Conservation (phyloP, 257 asterid species). For the Leonotis leonurus region DNA sequence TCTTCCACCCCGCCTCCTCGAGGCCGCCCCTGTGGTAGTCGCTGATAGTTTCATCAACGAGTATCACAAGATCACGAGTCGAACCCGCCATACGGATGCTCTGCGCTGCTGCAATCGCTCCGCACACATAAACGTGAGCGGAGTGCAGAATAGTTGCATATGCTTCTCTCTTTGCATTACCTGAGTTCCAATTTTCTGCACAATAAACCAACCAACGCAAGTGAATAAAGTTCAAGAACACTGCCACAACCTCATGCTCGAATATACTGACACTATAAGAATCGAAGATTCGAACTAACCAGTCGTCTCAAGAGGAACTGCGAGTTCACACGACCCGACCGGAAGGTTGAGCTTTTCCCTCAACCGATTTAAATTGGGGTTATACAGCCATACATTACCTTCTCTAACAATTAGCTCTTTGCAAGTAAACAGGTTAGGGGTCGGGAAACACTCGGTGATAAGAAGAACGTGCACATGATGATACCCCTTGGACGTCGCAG, state of each 20-base stretch:
- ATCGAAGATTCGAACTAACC: too few species aligned
- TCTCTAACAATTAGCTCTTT: slow-evolving; percentile 57
- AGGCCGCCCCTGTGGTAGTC: slow-evolving; percentile 72
- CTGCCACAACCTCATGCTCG: neutral
- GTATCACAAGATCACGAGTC: slow-evolving; percentile 82
- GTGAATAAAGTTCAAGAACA: too few species aligned
- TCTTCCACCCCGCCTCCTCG: slow-evolving; percentile 83
- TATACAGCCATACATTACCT: slow-evolving; percentile 77
- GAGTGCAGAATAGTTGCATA: slow-evolving; percentile 90
- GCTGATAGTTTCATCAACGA: slow-evolving; percentile 66
- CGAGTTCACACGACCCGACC: slow-evolving; percentile 88
- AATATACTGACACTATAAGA: too few species aligned
- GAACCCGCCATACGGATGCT: slow-evolving; percentile 91
- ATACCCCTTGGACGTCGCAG: slow-evolving; percentile 63
- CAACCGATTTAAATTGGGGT: slow-evolving; percentile 51
- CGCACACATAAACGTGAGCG: slow-evolving; percentile 81
- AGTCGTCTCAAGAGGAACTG: slow-evolving; percentile 64
- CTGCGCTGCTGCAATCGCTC: slow-evolving; percentile 91
- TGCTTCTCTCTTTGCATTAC: slow-evolving; percentile 66
- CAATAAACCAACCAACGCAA: too few species aligned
- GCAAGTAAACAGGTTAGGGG: slow-evolving; percentile 83
- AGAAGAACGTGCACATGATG: slow-evolving; percentile 60
- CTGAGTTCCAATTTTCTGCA: slow-evolving; percentile 58
- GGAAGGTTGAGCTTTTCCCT: slow-evolving; percentile 82
- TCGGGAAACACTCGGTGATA: slow-evolving; percentile 72